These are phyloP conservation scores for Lecanicillium sp. DNA, from an alignment of 2,329 filamentous ascomycete genomes.

Conservation along the genomic window DNA sequence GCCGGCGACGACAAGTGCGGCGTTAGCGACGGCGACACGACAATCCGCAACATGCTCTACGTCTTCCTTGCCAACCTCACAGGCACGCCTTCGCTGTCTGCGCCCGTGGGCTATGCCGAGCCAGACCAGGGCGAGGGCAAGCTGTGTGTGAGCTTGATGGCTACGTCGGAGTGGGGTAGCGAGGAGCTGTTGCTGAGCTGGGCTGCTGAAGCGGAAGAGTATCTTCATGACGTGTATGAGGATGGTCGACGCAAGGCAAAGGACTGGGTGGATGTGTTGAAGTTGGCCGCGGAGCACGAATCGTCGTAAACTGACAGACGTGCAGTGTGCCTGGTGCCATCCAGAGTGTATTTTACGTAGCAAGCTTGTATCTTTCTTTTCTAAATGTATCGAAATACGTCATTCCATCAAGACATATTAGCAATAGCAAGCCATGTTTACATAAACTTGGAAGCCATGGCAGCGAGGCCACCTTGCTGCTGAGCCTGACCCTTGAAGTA, in stretches of 20 bases:
- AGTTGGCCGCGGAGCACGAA: conserved; percentile 4
- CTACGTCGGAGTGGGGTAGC: conserved; percentile 57
- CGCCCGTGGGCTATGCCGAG: conserved; percentile 65
- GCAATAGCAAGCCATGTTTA: too few relatives aligned
- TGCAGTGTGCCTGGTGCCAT: background rate
- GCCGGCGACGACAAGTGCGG: conserved; percentile 59
- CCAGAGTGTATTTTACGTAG: too few relatives aligned
- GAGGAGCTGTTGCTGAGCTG: conserved; percentile 56
- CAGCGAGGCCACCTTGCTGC: conserved; percentile 30
- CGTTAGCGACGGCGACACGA: conserved; percentile 63
- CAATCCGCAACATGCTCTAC: conserved; percentile 75
- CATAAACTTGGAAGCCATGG: conserved; percentile 41
- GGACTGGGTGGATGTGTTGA: conserved; percentile 52
- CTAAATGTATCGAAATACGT: too few relatives aligned
- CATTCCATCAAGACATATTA: too few relatives aligned
- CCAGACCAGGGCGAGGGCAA: conserved; percentile 47
- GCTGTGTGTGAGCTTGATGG: conserved; percentile 54
- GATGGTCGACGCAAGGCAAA: conserved; percentile 41
- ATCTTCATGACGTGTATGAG: conserved; percentile 38
- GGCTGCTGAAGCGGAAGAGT: conserved; percentile 48
- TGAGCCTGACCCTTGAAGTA: conserved; percentile 70
- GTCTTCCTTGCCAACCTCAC: conserved; percentile 78
- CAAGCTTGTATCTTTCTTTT: too few relatives aligned
- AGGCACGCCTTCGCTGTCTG: conserved; percentile 67
- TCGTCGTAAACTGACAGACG: background rate